These are phyloP conservation scores for Malassezia caprae DNA, from an alignment of 1,284 basidiomycete species.

Conservation along the genomic window DNA sequence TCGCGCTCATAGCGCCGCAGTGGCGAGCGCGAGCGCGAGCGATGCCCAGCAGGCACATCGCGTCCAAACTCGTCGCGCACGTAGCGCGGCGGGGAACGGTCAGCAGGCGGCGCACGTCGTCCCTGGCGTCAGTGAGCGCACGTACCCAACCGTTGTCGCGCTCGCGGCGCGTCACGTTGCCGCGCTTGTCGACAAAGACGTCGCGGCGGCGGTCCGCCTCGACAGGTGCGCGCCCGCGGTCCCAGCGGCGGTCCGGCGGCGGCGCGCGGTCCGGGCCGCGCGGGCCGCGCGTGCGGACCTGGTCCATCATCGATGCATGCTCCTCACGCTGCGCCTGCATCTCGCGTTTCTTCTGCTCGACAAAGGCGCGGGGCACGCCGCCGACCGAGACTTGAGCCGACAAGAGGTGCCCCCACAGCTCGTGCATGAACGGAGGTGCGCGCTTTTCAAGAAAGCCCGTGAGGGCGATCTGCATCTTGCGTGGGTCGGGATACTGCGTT, in stretches of 20 bases:
- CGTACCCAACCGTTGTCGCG: slow-evolving; percentile 14
- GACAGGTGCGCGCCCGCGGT: slow-evolving; percentile 14
- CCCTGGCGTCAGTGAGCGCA: background rate
- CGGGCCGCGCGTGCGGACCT: slow-evolving; percentile 7
- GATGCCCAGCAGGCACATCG: background rate
- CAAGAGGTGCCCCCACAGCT: slow-evolving; percentile 77
- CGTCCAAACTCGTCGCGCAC: background rate
- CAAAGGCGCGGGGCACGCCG: slow-evolving; percentile 82
- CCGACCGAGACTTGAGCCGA: slow-evolving; percentile 79
- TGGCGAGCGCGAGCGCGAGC: background rate
- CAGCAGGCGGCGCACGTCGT: background rate
- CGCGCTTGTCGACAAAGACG: slow-evolving; percentile 10
- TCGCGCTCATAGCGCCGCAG: background rate
- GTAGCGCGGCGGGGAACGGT: background rate
- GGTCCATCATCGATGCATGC: background rate
- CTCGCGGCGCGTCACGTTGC: slow-evolving; percentile 12
- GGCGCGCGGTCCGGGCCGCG: background rate
- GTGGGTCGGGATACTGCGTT: slow-evolving; percentile 70
- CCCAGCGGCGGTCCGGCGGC: slow-evolving; percentile 9
- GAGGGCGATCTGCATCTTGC: slow-evolving; percentile 86
- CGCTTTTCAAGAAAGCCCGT: slow-evolving; percentile 71
- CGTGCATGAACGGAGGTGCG: slow-evolving; percentile 73
- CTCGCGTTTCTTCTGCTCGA: slow-evolving; percentile 92
- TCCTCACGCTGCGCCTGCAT: slow-evolving; percentile 57
- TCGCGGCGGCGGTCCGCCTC: slow-evolving; percentile 2